Evolutionary conservation across 2,329 filamentous ascomycete genomes (phyloP).

Genomic region (Akanthomyces dipterigenus): DNA sequence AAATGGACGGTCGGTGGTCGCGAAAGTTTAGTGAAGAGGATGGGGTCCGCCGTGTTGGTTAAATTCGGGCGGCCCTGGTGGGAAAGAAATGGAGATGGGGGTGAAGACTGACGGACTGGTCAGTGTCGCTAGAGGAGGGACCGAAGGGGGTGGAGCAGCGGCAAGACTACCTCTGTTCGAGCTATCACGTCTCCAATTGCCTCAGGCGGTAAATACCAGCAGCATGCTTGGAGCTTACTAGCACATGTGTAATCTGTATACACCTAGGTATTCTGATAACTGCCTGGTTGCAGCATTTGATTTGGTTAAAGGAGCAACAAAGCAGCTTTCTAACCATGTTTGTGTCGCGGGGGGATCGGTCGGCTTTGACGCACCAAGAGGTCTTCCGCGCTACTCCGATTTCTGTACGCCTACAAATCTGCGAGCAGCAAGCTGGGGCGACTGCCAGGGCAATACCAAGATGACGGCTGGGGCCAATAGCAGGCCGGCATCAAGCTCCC

Average conservation of each 20-base stretch:
- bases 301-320: no score
- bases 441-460: not conserved
- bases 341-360: no score
- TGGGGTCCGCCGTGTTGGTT: slow-evolving; percentile 1
- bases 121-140: not conserved
- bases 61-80: not conserved
- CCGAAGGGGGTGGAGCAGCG: not conserved
- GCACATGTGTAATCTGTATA: no score
- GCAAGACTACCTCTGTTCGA: not conserved
- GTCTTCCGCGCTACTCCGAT: no score
- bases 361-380: no score
- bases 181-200: no score
- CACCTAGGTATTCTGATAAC: no score
- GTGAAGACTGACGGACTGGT: not conserved
- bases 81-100: not conserved
- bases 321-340: no score
- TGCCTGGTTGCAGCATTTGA: no score
- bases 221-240: no score
- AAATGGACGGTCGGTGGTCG: not conserved
- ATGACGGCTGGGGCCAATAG: not conserved
- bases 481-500: not conserved
- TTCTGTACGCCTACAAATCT: not conserved
- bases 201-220: no score
- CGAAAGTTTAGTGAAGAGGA: slow-evolving; percentile 1
- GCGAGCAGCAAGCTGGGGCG: not conserved